These are phyloP conservation scores for Gracilaria domingensis DNA, from an alignment of 23 red algal species.

Conservation along the genomic window DNA sequence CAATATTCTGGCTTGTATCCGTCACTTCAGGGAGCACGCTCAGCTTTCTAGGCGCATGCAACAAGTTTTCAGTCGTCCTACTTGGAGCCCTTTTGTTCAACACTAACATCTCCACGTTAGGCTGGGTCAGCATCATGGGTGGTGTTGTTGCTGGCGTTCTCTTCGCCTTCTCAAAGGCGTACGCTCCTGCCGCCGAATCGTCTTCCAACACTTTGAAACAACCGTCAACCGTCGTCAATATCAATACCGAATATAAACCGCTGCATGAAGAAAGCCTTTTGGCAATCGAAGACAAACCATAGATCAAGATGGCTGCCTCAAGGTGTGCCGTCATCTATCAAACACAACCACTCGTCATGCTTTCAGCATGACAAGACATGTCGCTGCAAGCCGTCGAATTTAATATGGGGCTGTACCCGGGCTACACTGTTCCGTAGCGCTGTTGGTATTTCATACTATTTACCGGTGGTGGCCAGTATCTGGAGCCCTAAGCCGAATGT, in stretches of 20 bases:
- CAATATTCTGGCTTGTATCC: constrained; percentile 76
- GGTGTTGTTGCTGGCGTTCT: constrained; percentile 72
- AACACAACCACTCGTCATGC: too few species aligned
- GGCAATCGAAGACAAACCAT: neutral
- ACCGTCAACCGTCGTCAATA: constrained; percentile 10
- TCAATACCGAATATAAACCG: neutral
- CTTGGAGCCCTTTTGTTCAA: constrained; percentile 78
- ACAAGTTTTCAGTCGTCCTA: constrained; percentile 83
- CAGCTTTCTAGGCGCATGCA: constrained; percentile 72
- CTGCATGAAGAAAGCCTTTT: neutral
- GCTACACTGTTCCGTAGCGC: too few species aligned
- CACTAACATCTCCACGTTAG: constrained; percentile 36
- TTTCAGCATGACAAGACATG: too few species aligned
- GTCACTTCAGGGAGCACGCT: constrained; percentile 78
- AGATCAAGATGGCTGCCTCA: too few species aligned
- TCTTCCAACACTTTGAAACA: neutral
- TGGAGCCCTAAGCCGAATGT: too few species aligned
- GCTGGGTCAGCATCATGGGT: constrained; percentile 73
- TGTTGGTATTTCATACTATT: too few species aligned
- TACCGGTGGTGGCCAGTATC: too few species aligned
- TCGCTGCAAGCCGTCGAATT: too few species aligned
- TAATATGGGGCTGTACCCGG: too few species aligned
- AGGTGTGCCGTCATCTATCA: neutral
- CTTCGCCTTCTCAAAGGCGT: constrained; percentile 73
- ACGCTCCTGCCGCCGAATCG: neutral